Percentiles rank a stretch among this genome's conserved stretches.
Evolutionary conservation across 495 filamentous ascomycete species (phyloP).

Genomic region (Parathielavia appendiculata): DNA sequence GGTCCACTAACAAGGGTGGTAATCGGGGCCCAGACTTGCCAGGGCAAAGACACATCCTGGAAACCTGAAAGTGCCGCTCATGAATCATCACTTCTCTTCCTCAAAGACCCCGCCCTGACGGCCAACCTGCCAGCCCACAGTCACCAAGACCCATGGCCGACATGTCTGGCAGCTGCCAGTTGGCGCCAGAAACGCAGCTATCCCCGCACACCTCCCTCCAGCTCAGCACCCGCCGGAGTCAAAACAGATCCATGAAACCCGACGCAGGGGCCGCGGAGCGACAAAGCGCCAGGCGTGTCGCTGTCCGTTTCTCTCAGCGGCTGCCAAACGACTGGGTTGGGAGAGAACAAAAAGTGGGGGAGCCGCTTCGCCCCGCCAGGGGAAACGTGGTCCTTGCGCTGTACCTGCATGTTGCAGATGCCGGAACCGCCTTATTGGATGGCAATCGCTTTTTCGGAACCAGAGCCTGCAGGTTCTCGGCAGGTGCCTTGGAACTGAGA

Average conservation of each 20-base stretch:
- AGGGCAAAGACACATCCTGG: not conserved
- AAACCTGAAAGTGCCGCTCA: not conserved
- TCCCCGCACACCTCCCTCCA: not conserved
- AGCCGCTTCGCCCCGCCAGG: not conserved
- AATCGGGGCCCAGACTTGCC: not conserved
- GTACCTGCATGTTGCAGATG: conserved; percentile 16
- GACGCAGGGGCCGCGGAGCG: not conserved
- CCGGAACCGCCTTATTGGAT: conserved; percentile 6
- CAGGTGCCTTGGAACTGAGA: not conserved
- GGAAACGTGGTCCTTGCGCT: conserved; percentile 14
- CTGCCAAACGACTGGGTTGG: not conserved
- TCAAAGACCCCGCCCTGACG: not conserved
- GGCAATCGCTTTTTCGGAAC: conserved; percentile 2
- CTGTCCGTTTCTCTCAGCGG: not conserved
- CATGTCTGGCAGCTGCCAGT: not conserved
- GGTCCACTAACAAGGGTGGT: not conserved
- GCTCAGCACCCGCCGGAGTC: not conserved
- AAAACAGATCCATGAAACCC: not conserved
- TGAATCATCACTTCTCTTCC: not conserved
- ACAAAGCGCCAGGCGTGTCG: not conserved
- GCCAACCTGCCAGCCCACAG: not conserved
- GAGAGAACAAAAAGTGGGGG: not conserved
- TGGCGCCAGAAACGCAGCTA: not conserved
- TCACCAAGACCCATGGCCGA: not conserved
- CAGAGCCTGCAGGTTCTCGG: not conserved